These are phyloP conservation scores for Leccinum obscurum DNA, from an alignment of 768 basidiomycete genomes.

Conservation along the genomic window DNA sequence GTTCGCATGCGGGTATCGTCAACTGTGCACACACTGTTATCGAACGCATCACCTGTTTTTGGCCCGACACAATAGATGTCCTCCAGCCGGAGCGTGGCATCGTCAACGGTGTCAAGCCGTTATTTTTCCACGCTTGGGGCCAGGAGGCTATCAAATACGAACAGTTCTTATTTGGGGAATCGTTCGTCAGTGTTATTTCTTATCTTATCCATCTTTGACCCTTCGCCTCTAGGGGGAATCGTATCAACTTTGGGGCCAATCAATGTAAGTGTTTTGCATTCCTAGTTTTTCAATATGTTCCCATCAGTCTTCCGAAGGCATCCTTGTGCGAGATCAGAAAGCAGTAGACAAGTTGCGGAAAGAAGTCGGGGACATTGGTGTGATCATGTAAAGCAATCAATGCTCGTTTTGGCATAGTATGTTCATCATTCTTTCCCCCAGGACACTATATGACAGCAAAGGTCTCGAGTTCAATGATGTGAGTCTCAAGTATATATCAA, in stretches of 20 bases:
- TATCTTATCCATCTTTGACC: conserved; percentile 9
- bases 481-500: background rate
- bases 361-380: conserved; percentile 57
- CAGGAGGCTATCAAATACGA: conserved; percentile 44
- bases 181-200: conserved; percentile 33
- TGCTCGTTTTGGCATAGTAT: background rate
- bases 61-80: conserved; percentile 63
- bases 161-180: conserved; percentile 55
- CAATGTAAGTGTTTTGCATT: conserved; percentile 49
- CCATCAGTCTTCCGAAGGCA: conserved; percentile 41
- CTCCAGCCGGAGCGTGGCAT: conserved; percentile 57
- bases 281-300: background rate
- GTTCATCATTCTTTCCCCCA: conserved; percentile 4
- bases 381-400: conserved; percentile 49
- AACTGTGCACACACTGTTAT: conserved; percentile 66
- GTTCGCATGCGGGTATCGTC: conserved; percentile 75
- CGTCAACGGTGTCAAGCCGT: conserved; percentile 53
- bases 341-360: conserved; percentile 47
- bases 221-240: conserved; percentile 38
- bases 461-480: conserved; percentile 29
- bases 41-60: conserved; percentile 58
- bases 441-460: conserved; percentile 36
- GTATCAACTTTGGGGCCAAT: conserved; percentile 60
- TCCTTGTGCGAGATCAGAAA: conserved; percentile 63
- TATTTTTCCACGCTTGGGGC: conserved; percentile 55